Conservation (phyloP, 2,329 filamentous ascomycete species). For the Cytospora paraplurivora region DNA sequence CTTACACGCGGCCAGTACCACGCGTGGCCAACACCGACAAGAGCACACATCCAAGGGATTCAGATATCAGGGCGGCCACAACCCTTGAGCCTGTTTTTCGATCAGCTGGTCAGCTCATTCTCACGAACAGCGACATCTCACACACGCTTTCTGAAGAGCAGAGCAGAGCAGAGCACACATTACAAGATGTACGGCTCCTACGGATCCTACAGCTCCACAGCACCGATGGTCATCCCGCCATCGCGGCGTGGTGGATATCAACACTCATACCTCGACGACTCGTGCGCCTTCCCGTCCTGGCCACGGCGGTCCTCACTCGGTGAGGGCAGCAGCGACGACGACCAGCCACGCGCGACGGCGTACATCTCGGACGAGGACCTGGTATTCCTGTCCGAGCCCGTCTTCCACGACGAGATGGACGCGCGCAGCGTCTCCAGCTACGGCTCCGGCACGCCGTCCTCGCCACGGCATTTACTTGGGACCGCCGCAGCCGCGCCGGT, state of each 20-base stretch:
- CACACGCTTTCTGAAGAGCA: slow-evolving; percentile 22
- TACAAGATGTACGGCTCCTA: slow-evolving; percentile 44
- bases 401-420: slow-evolving; percentile 54
- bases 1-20: slow-evolving; percentile 20
- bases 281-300: slow-evolving; percentile 62
- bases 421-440: slow-evolving; percentile 47
- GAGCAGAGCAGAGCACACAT: slow-evolving; percentile 30
- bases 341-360: slow-evolving; percentile 50
- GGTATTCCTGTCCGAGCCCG: slow-evolving; percentile 48
- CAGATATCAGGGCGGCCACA: slow-evolving; percentile 7
- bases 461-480: too few species aligned
- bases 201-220: slow-evolving; percentile 52
- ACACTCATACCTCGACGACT: slow-evolving; percentile 43
- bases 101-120: slow-evolving; percentile 14
- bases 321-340: slow-evolving; percentile 39
- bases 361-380: slow-evolving; percentile 67
- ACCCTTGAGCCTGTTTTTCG: slow-evolving; percentile 5
- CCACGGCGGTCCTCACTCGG: slow-evolving; percentile 56
- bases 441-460: slow-evolving; percentile 46
- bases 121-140: slow-evolving; percentile 20
- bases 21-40: slow-evolving; percentile 3
- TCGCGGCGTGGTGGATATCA: slow-evolving; percentile 34
- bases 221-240: slow-evolving; percentile 49
- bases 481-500: slow-evolving; percentile 32
- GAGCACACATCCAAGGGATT: not conserved